Percentiles rank a stretch among this genome's conserved stretches.
These are phyloP conservation scores for Saraca asoca DNA, from an alignment of 331 rosid species.

Conservation along the genomic window DNA sequence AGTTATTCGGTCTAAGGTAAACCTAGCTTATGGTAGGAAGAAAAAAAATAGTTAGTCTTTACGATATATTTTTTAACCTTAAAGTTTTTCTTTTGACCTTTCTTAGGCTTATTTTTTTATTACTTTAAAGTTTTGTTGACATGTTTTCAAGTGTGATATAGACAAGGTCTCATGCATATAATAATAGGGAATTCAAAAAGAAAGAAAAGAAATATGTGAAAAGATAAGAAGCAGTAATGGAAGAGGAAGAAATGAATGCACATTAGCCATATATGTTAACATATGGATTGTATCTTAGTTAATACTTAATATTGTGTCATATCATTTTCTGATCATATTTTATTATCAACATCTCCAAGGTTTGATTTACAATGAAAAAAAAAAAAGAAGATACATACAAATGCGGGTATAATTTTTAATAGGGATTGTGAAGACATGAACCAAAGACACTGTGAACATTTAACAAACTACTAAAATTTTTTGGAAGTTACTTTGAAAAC, in stretches of 20 bases:
- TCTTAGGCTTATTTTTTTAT: no score
- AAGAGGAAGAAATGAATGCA: slow-evolving; percentile 3
- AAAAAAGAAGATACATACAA: neutral
- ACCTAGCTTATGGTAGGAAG: no score
- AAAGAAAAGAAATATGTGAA: slow-evolving; percentile 3
- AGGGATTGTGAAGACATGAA: neutral
- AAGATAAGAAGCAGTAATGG: neutral
- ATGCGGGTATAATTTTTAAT: neutral
- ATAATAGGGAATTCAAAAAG: neutral
- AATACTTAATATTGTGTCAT: slow-evolving; percentile 7
- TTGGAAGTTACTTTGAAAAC: no score
- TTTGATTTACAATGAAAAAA: slow-evolving; percentile 17
- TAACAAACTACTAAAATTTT: no score
- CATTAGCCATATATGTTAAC: neutral
- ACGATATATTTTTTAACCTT: no score
- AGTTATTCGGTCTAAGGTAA: no score
- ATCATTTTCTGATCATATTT: neutral
- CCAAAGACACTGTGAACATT: no score
- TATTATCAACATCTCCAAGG: slow-evolving; percentile 7
- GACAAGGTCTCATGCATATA: neutral
- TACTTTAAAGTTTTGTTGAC: slow-evolving; percentile 2
- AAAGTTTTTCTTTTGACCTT: no score
- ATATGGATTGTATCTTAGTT: neutral
- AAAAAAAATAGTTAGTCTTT: no score
- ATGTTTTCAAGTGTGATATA: no score